Conservation (phyloP, 2,329 filamentous ascomycete species). For the Trichoderma breve region DNA sequence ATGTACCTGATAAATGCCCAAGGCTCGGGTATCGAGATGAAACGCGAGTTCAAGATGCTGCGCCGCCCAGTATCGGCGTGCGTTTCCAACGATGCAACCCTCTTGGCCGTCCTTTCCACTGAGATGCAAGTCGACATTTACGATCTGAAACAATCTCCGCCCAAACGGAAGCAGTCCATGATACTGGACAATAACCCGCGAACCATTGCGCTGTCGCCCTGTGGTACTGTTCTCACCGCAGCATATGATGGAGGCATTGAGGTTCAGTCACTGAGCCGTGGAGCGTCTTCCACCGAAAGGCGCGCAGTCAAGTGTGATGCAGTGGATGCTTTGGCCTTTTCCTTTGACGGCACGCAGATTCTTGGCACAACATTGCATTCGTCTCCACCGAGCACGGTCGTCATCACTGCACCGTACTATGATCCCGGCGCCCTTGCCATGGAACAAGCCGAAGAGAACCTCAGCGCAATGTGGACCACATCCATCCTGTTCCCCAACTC, state of each 20-base stretch:
- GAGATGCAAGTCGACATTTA: constrained; percentile 88
- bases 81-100: constrained; percentile 72
- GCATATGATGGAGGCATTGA: constrained; percentile 89
- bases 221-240: constrained; percentile 76
- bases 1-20: constrained; percentile 75
- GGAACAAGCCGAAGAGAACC: constrained; percentile 65
- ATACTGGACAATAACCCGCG: constrained; percentile 75
- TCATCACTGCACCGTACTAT: constrained; percentile 77
- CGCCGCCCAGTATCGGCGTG: constrained; percentile 73
- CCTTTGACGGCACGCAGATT: constrained; percentile 73
- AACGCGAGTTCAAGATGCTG: constrained; percentile 75
- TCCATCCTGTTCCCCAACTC: constrained; percentile 81
- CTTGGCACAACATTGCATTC: constrained; percentile 70
- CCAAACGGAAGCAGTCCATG: constrained; percentile 70
- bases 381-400: constrained; percentile 66
- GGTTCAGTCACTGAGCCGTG: constrained; percentile 70
- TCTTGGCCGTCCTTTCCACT: constrained; percentile 76
- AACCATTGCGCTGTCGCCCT: constrained; percentile 77
- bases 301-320: constrained; percentile 75
- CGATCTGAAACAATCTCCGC: constrained; percentile 62
- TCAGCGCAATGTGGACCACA: constrained; percentile 78
- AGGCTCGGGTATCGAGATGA: constrained; percentile 58
- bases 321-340: constrained; percentile 73
- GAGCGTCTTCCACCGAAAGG: constrained; percentile 62
- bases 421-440: constrained; percentile 65